Conservation (phyloP, 352 stramenopile genomes). For the Phytopythium mirpurense region DNA sequence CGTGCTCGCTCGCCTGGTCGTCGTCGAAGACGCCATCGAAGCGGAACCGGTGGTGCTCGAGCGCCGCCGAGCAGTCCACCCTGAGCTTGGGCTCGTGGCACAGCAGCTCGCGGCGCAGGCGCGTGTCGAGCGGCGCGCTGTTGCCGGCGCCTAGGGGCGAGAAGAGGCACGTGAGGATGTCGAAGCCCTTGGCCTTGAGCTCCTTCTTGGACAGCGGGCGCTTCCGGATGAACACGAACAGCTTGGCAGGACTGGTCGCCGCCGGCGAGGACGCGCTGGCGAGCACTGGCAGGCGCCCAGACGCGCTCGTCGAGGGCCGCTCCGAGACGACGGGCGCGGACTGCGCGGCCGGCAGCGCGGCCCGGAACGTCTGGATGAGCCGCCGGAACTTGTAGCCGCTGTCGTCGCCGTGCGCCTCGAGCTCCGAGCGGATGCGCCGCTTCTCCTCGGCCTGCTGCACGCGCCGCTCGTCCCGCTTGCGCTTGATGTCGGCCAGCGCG, state of each 20-base stretch:
- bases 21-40: slow-evolving; percentile 92
- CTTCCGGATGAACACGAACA: slow-evolving; percentile 69
- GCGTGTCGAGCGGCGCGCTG: slow-evolving; percentile 5
- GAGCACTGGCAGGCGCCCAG: too few species aligned
- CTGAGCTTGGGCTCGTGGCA: slow-evolving; percentile 72
- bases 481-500: slow-evolving; percentile 62
- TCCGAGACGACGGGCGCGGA: slow-evolving; percentile 1
- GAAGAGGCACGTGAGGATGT: slow-evolving; percentile 52
- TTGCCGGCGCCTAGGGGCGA: neutral
- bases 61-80: slow-evolving; percentile 59
- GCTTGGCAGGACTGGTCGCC: slow-evolving; percentile 11
- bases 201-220: slow-evolving; percentile 63
- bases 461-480: slow-evolving; percentile 59
- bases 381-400: slow-evolving; percentile 70
- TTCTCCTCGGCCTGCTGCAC: slow-evolving; percentile 59
- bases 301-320: neutral
- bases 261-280: neutral
- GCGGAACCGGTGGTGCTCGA: slow-evolving; percentile 66
- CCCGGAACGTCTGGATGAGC: slow-evolving; percentile 52
- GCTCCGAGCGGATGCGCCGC: slow-evolving; percentile 50
- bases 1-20: slow-evolving; percentile 79
- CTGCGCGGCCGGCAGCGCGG: slow-evolving; percentile 30
- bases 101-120: slow-evolving; percentile 38
- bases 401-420: slow-evolving; percentile 66
- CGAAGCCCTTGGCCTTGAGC: slow-evolving; percentile 59